Evolutionary conservation across 2,329 filamentous ascomycete genomes (phyloP), one percentile per base, ranked within the genome.

Genomic region (Talaromyces pinophilus): DNA sequence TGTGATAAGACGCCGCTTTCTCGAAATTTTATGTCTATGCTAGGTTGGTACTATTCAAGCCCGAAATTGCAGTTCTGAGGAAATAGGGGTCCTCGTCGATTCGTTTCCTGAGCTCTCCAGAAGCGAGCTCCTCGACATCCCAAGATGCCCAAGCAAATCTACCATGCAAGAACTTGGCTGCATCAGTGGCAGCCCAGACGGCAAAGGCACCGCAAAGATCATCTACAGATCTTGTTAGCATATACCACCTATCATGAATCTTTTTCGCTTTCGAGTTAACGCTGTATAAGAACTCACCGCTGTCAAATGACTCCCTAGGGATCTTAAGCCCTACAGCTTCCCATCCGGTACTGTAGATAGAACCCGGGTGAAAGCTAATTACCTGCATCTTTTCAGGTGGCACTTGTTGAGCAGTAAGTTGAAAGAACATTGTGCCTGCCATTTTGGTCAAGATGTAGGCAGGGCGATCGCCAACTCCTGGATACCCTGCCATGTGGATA

Each of bases 91-190:
- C 44, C 6, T 62, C 44, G 15, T 62, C 59, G 13, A 62, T 62
- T 46, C 59, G 17, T 10, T 62, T 48, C 11, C 59, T 42, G 25
- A 62, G 17, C 59, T 62, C 59, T 8, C 59, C 59, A 2, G 59
- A 17, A 35, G 59, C 42, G 13, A 80, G 67, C 68, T 82, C 79
- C 10, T 78, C 73, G 2, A 81, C 79, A 72, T 82, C 79, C 78
- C 79, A 81, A 40, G 77, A 74, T 3, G 74, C 73, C 72, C 74
- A 78, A 6, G 79, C 70, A 66, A 72, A 76, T 11, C 76, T 70
- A 1, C 79, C 79, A 67, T 77, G 75, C 46, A 82, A 67, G 62
- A 81, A 81, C 0, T 72, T 70, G 0, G 77, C 78, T 68, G 82
- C 78, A 1, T 73, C 67, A 15, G 72, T 75, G 0, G 77, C 73